Conservation (phyloP, 257 asterid species). For the Solanum paucissectum region DNA sequence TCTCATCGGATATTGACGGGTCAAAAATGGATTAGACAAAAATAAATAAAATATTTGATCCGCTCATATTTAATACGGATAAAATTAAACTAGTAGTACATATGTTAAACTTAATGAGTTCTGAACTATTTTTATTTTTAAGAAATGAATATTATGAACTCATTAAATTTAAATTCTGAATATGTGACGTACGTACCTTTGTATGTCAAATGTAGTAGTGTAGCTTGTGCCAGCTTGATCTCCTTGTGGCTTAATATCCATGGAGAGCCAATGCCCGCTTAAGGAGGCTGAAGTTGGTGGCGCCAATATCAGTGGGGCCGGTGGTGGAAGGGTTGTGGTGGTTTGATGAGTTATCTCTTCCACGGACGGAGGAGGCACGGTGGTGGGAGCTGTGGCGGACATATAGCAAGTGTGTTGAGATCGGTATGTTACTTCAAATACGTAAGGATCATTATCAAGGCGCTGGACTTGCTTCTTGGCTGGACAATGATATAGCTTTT, state of each 20-base stretch:
- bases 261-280: slow-evolving; percentile 47
- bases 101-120: background rate
- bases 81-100: background rate
- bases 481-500: slow-evolving; percentile 52
- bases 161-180: background rate
- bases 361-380: slow-evolving; percentile 21
- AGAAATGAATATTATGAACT: background rate
- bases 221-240: slow-evolving; percentile 1
- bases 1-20: background rate
- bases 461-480: slow-evolving; percentile 90
- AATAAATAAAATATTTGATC: background rate
- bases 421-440: slow-evolving; percentile 55
- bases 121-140: background rate
- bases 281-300: slow-evolving; percentile 6
- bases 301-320: background rate
- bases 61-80: background rate
- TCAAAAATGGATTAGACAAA: background rate
- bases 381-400: slow-evolving; percentile 59
- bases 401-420: slow-evolving; percentile 61
- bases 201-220: background rate
- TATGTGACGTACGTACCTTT: background rate
- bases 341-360: background rate
- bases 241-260: slow-evolving; percentile 25
- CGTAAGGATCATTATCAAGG: slow-evolving; percentile 45
- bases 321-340: slow-evolving; percentile 11